Conservation (phyloP, 495 filamentous ascomycete genomes). For the Niebla homalea region DNA sequence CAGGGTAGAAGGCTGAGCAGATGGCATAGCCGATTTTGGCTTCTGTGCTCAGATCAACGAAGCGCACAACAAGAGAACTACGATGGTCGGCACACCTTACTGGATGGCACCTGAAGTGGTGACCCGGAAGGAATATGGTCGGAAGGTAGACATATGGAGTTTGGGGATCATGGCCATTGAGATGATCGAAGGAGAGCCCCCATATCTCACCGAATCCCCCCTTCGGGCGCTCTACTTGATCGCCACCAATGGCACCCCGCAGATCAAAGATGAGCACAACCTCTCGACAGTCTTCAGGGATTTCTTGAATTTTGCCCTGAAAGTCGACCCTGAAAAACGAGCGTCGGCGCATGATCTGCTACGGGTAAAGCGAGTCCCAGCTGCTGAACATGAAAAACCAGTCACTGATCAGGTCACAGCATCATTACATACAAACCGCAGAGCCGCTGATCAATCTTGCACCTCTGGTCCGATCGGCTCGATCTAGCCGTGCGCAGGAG, state of each 20-base stretch:
- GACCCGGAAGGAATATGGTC: constrained; percentile 91
- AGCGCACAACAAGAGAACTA: constrained; percentile 89
- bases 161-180: constrained; percentile 99
- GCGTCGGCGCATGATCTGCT: constrained; percentile 87
- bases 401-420: constrained; percentile 42
- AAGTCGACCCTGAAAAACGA: constrained; percentile 93
- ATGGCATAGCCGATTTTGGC: constrained; percentile 73
- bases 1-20: constrained; percentile 22
- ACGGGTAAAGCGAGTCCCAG: constrained; percentile 45
- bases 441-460: constrained; percentile 64
- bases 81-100: constrained; percentile 98
- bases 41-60: constrained; percentile 99
- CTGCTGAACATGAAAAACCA: neutral
- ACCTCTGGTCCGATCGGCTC: constrained; percentile 76
- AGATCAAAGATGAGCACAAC: constrained; percentile 83
- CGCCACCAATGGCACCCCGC: constrained; percentile 90
- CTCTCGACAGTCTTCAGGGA: constrained; percentile 72
- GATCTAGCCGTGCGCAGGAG: constrained; percentile 71
- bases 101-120: constrained; percentile 99
- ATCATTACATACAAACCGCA: constrained; percentile 70
- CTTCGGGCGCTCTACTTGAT: constrained; percentile 90
- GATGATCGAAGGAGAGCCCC: constrained; percentile 98
- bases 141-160: constrained; percentile 98
- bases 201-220: constrained; percentile 90
- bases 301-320: constrained; percentile 79